Base-by-base conservation (phyloP, 2,329 filamentous ascomycete genomes). In the Ramularia endophylla region DNA sequence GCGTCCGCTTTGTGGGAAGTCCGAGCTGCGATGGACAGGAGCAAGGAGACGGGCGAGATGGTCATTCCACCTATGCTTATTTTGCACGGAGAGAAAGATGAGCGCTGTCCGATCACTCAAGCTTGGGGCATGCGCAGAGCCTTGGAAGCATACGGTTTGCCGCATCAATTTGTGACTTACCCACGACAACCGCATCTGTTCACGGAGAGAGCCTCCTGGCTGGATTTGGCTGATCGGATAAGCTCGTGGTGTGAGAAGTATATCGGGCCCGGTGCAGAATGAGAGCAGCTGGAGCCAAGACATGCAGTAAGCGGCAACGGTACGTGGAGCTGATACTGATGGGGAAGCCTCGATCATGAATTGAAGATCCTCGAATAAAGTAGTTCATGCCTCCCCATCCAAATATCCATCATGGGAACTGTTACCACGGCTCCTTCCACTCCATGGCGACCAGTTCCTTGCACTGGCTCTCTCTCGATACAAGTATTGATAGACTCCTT, bases 361-460 rank as follows among this genome's bases (percentile, higher is more conserved):
- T 92, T 92, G 59, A 92, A 92, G 40, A 92, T 90, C 54, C 86
- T 78, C 44, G 85, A 89, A 63, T 92, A 92, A 50, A 92, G 62
- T 59, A 87, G 69, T 71, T 92, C 86, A 62, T 92, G 86, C 58
- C 86, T 74, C 3, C 86, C 86, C 57, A 88, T 73, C 85, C 86
- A 92, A 22, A 92, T 61, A 67, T 92, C 86, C 75, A 90, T 80
- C 2, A 81, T 75, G 1, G 86, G 86, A 47, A 87, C 80, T 41
- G 71, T 80, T 68, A 90, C 84, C 4, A 82, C 84, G 3, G 85
- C 85, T 48, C 81, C 75, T 43, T 84, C 80, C 15, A 43, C 43
- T n/a, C 13, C 44, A 33, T 40, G 19, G 3, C 19, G 30, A 11
- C 5, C 31, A 5, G 1, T 55, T 61, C 43, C 70, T 77, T 27